Conservation (phyloP, 1,139 yeast species). For the Sugiyamaella japonica region DNA sequence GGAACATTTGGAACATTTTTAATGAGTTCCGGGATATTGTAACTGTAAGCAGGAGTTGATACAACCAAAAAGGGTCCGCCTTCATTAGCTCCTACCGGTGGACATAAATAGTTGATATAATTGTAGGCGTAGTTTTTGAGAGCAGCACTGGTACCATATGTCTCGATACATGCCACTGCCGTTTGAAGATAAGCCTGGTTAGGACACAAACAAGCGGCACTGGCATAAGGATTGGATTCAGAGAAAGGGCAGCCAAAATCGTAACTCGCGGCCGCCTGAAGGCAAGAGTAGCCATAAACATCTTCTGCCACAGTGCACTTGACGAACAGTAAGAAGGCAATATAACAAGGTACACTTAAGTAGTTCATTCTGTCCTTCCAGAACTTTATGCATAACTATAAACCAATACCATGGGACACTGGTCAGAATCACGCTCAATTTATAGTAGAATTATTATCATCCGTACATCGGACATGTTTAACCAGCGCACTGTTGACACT, state of each 20-base stretch:
- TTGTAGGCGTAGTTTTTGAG: constrained; percentile 1
- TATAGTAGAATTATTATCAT: background rate
- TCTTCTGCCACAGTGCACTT: background rate
- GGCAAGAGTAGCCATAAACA: constrained; percentile 13
- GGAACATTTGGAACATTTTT: constrained; percentile 14
- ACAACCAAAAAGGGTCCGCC: background rate
- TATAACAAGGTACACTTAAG: background rate
- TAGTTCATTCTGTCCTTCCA: background rate
- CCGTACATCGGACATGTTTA: background rate
- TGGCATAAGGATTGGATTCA: background rate
- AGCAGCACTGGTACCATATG: constrained; percentile 7
- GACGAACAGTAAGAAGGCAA: background rate
- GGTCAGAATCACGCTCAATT: background rate
- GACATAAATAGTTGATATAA: constrained; percentile 5
- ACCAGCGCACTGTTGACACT: background rate
- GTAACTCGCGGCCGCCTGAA: constrained; percentile 8
- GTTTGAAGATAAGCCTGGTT: constrained; percentile 20
- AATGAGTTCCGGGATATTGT: constrained; percentile 10
- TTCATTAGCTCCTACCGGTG: constrained; percentile 6
- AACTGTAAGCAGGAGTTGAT: constrained; percentile 1
- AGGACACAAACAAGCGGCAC: constrained; percentile 21
- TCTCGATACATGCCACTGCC: constrained; percentile 21
- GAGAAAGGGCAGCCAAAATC: constrained; percentile 12
- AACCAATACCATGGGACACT: background rate
- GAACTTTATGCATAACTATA: background rate